Evolutionary conservation across 2,329 filamentous ascomycete genomes (phyloP), one percentile per base, ranked within the genome.

Genomic region (Claviceps sp.): DNA sequence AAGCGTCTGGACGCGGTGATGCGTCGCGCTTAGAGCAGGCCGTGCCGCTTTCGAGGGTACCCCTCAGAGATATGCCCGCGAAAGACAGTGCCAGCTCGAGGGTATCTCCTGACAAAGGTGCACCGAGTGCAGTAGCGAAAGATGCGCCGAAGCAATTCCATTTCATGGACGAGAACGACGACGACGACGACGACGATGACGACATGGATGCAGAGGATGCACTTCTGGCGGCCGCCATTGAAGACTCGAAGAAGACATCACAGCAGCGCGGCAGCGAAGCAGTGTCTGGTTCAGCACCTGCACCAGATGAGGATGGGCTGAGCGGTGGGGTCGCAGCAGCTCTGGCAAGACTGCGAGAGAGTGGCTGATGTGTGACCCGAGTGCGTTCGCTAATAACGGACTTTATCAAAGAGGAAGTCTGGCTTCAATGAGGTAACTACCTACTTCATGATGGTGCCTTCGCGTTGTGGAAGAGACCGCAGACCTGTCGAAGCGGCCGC

Each of bases 281-380:
- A 47, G 6, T 50, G 55, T 36, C 62, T 55, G 34, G 37, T 54
- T 29, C 49, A 54, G 46, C 39, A 46, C 23, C 17, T 16, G 26
- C 51, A n/a, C 23, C 43, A 9, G 47, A 47, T 13, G 44, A 42
- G 4, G 65, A 42, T 5, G 65, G 72, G 36, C 65, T 84, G 5
- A 73, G 73, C 54, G 78, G 73, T 45, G 79, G 81, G 2, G 66
- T 85, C 46, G 78, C 80, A 45, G 78, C 77, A 36, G 81, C 81
- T 16, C 61, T 85, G 54, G 79, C 79, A 7, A 80, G 69, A 56
- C 63, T 85, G 23, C 70, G 79, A 51, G 68, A 80, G 51, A 58
- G 57, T 14, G 62, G 60, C 45, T 66, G 55, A 50, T 38, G 3
- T 7, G 2, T 29, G 9, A 11, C 29, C 29, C 6, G 4, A 36